Conservation (phyloP, 2,329 filamentous ascomycete species). For the Periglandula ipomoeae region DNA sequence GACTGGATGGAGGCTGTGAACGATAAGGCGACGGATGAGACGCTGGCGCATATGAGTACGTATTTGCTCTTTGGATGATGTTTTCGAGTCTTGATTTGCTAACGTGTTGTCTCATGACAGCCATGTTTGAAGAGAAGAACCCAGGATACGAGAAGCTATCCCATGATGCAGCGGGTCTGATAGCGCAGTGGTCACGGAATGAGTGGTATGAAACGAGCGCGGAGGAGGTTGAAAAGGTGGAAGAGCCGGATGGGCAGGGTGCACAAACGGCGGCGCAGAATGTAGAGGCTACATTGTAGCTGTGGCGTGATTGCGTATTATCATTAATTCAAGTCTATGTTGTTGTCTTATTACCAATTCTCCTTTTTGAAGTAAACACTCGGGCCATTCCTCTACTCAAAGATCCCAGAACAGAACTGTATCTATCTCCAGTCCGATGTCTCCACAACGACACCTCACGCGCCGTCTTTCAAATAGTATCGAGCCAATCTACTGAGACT, state of each 20-base stretch:
- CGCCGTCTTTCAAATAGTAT: too few species aligned
- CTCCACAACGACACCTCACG: too few species aligned
- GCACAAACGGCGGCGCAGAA: neutral
- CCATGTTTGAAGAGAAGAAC: slow-evolving; percentile 68
- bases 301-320: neutral
- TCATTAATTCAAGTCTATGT: neutral
- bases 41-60: slow-evolving; percentile 66
- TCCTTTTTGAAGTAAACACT: too few species aligned
- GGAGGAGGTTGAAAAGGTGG: slow-evolving; percentile 7
- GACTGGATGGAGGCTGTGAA: slow-evolving; percentile 68
- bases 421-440: too few species aligned
- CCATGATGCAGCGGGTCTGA: slow-evolving; percentile 54
- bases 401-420: too few species aligned
- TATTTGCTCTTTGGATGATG: neutral
- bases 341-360: too few species aligned
- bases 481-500: too few species aligned
- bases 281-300: neutral
- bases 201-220: slow-evolving; percentile 49
- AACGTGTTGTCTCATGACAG: slow-evolving; percentile 22
- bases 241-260: neutral
- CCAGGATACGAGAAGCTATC: slow-evolving; percentile 61
- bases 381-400: too few species aligned
- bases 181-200: slow-evolving; percentile 55
- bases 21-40: slow-evolving; percentile 70
- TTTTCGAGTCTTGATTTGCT: neutral